These are phyloP conservation scores for Acanthamoeba royreba DNA, from an alignment of 208 protist species.

Conservation along the genomic window DNA sequence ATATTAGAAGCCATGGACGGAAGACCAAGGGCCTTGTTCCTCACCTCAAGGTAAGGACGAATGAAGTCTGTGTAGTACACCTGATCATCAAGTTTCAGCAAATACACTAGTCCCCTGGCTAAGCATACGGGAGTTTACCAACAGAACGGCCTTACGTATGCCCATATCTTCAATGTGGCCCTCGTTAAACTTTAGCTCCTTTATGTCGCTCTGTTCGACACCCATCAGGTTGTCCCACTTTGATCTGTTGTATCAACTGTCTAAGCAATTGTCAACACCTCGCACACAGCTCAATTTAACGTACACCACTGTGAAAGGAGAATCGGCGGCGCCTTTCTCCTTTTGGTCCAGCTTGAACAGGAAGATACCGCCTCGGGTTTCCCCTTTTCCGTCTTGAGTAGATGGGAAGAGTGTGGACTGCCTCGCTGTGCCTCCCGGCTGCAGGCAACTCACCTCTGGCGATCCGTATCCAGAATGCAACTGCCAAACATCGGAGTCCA, in stretches of 20 bases:
- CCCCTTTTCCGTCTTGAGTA: background rate
- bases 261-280: too few relatives aligned
- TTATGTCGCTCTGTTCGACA: background rate
- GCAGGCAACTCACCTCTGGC: background rate
- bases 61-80: conserved; percentile 43
- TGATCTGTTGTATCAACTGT: too few relatives aligned
- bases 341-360: background rate
- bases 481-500: conserved; percentile 5
- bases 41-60: background rate
- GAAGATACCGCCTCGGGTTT: background rate
- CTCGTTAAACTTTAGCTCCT: background rate
- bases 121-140: background rate
- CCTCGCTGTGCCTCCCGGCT: background rate
- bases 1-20: background rate
- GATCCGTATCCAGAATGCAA: conserved; percentile 23
- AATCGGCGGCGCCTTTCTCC: background rate
- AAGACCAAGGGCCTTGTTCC: background rate
- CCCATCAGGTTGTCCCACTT: conserved; percentile 28
- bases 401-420: conserved; percentile 29
- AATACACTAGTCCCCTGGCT: too few relatives aligned
- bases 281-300: too few relatives aligned
- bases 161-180: background rate
- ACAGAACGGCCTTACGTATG: background rate
- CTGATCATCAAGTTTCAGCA: too few relatives aligned
- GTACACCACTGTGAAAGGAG: background rate